Percentiles rank a stretch among this genome's conserved stretches.
Evolutionary conservation across 305 asterid species (phyloP).

Genomic region (Solanum chacoense): DNA sequence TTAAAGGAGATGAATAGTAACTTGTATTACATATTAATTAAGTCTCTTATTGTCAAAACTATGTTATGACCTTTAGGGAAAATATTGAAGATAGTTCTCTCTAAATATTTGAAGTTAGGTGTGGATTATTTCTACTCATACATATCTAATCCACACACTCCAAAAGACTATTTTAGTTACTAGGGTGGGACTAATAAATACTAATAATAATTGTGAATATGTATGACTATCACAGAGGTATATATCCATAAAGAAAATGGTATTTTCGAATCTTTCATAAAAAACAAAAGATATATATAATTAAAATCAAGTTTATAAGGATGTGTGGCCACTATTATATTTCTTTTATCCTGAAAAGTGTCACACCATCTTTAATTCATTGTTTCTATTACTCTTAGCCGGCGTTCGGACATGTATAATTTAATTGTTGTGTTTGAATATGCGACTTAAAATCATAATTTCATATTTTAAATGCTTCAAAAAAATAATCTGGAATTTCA

Average conservation of each 20-base stretch:
- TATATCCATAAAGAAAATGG: too few species aligned
- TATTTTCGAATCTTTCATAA: neutral
- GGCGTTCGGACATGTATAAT: neutral
- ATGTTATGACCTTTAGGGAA: neutral
- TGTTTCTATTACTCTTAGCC: too few species aligned
- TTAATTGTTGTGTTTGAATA: too few species aligned
- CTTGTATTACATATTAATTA: neutral
- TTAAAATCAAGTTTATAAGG: neutral
- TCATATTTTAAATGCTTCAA: too few species aligned
- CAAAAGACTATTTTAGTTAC: neutral
- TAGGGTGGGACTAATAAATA: neutral
- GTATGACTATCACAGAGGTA: neutral
- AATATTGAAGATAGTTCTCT: neutral
- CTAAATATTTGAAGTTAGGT: neutral
- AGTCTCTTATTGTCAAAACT: neutral
- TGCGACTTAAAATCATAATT: too few species aligned
- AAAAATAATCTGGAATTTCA: too few species aligned
- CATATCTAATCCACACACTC: neutral
- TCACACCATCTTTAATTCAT: neutral
- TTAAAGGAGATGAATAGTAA: neutral
- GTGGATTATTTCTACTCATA: neutral
- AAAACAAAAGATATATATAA: too few species aligned
- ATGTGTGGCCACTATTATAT: neutral
- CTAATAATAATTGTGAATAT: neutral
- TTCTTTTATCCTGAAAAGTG: neutral